Evolutionary conservation across 495 filamentous ascomycete genomes (phyloP).

Genomic region (Xylaria nigripes): DNA sequence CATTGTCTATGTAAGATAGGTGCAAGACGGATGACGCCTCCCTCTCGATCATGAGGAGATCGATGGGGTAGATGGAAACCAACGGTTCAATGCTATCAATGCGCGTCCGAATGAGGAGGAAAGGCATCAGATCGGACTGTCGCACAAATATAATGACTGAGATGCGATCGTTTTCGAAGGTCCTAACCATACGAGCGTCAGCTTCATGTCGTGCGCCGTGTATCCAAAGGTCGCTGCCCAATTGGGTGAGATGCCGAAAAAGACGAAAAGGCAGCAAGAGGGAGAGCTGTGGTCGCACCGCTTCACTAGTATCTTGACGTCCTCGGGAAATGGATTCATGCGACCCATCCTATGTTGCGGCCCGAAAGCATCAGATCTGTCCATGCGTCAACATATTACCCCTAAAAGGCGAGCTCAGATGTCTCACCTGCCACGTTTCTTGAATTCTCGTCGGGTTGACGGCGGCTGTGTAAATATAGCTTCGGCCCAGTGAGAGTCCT

Average conservation of each 20-base stretch:
- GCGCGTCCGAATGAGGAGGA: conserved; percentile 26
- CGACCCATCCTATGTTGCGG: conserved; percentile 36
- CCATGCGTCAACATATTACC: not conserved
- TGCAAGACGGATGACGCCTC: conserved; percentile 38
- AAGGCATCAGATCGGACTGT: conserved; percentile 32
- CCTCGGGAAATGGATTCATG: conserved; percentile 30
- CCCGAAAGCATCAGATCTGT: conserved; percentile 19
- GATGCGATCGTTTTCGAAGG: conserved; percentile 44
- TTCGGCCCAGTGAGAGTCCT: conserved; percentile 45
- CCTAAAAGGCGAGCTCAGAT: not conserved
- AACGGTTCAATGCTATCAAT: conserved; percentile 18
- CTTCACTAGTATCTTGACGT: conserved; percentile 43
- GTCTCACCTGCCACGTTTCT: conserved; percentile 31
- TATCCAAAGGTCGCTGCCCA: not conserved
- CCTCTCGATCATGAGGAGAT: conserved; percentile 43
- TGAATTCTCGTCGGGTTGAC: conserved; percentile 42
- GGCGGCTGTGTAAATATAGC: conserved; percentile 48
- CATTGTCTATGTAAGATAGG: conserved; percentile 40
- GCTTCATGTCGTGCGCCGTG: not conserved
- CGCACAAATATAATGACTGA: conserved; percentile 42
- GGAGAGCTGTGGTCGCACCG: conserved; percentile 28
- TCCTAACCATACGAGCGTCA: conserved; percentile 21
- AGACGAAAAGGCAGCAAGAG: not conserved
- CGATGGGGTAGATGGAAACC: conserved; percentile 39
- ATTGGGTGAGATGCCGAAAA: not conserved